A percentile compares a stretch with the other conserved stretches of the same genome.
These are phyloP conservation scores for Celoporthe dispersa DNA, from an alignment of 2,329 filamentous ascomycete genomes.

Conservation along the genomic window DNA sequence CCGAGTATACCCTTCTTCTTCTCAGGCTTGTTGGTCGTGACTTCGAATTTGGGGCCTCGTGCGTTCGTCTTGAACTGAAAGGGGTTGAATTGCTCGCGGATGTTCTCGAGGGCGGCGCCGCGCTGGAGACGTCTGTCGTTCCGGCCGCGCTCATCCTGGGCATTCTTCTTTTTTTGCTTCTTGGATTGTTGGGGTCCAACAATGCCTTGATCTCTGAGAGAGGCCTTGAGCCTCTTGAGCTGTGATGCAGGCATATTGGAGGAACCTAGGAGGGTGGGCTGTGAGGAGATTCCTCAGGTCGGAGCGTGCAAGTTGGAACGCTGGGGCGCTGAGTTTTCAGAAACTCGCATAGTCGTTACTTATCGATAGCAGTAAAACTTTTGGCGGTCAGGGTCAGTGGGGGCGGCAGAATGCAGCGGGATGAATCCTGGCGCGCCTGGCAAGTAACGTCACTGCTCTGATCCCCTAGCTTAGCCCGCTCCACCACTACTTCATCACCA, in stretches of 20 bases:
- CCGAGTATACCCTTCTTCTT: constrained; percentile 66
- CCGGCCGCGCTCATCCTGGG: constrained; percentile 66
- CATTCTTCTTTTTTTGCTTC: constrained; percentile 82
- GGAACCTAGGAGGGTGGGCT: not conserved
- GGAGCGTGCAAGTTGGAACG: not conserved
- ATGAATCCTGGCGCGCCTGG: constrained; percentile 3
- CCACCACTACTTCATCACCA: not conserved
- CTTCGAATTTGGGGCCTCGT: constrained; percentile 81
- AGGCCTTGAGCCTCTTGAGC: constrained; percentile 92
- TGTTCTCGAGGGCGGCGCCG: constrained; percentile 77
- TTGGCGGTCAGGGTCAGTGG: constrained; percentile 34
- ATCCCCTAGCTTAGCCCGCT: not conserved
- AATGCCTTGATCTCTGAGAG: constrained; percentile 85
- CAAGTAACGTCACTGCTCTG: constrained; percentile 1
- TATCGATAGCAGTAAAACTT: constrained; percentile 39
- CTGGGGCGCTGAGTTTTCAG: constrained; percentile 20
- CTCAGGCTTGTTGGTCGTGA: constrained; percentile 69
- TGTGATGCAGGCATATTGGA: constrained; percentile 87
- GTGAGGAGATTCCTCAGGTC: constrained; percentile 4
- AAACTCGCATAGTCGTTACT: constrained; percentile 29
- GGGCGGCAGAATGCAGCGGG: constrained; percentile 32
- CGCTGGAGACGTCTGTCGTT: constrained; percentile 76
- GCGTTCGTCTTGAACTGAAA: constrained; percentile 89
- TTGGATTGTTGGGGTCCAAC: constrained; percentile 93
- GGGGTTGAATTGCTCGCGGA: constrained; percentile 96